A percentile compares a stretch with the other conserved stretches of the same genome.
Conservation (phyloP, 805 yeast species). For the Kluyveromyces nonfermentans region DNA sequence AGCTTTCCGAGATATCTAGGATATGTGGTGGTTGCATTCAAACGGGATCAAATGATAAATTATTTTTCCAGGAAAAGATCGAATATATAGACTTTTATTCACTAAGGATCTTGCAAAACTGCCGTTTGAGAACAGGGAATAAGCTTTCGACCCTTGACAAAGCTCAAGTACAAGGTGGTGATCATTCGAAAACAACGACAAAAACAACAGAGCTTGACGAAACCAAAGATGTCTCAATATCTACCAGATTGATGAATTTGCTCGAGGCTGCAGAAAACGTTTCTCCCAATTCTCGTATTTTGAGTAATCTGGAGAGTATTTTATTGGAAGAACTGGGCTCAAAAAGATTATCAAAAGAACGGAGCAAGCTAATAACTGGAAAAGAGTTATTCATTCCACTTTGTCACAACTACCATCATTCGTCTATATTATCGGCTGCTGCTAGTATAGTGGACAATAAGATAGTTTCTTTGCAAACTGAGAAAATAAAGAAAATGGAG, state of each 20-base stretch:
- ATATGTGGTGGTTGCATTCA: slow-evolving; percentile 10
- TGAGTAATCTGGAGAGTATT: slow-evolving; percentile 10
- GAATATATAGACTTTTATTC: slow-evolving; percentile 16
- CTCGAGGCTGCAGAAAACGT: slow-evolving; percentile 1
- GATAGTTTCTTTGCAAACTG: slow-evolving; percentile 21
- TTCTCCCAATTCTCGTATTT: slow-evolving; percentile 4
- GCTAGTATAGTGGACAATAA: slow-evolving; percentile 20
- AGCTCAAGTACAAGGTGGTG: neutral
- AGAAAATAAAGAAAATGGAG: slow-evolving; percentile 18
- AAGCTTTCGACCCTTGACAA: neutral
- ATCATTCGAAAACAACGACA: neutral
- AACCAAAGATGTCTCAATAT: neutral
- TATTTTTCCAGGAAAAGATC: slow-evolving; percentile 3
- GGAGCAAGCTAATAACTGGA: slow-evolving; percentile 12
- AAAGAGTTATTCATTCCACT: slow-evolving; percentile 17
- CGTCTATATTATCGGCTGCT: slow-evolving; percentile 13
- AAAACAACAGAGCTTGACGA: neutral
- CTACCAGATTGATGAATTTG: slow-evolving; percentile 1
- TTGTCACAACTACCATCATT: slow-evolving; percentile 17
- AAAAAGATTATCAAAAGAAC: slow-evolving; percentile 19
- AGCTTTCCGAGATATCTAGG: slow-evolving; percentile 8
- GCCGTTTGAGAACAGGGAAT: neutral
- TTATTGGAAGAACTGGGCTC: slow-evolving; percentile 18
- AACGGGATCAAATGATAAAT: neutral
- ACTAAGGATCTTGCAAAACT: slow-evolving; percentile 12